A percentile compares a stretch with the other conserved stretches of the same genome.
phyloP scores from a whole-genome alignment of 352 stramenopile species.

The Pythium apleroticum region DNA sequence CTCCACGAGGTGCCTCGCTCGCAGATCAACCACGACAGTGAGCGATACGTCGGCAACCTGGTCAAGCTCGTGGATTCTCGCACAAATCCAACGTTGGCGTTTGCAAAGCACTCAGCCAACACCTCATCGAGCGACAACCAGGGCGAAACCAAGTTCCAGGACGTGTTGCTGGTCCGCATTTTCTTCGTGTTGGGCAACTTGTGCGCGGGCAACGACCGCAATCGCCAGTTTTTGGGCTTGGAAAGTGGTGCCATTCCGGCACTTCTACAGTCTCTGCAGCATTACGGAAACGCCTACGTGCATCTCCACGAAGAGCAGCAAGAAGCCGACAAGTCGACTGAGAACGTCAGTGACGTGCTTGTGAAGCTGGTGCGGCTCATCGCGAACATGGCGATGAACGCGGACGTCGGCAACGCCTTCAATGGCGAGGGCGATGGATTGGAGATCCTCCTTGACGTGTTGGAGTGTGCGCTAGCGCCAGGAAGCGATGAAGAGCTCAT shows the following conservation, averaged over 20 bases:
- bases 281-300: conserved; percentile 45
- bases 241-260: conserved; percentile 32
- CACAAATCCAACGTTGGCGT: conserved; percentile 39
- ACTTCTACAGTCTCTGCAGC: conserved; percentile 46
- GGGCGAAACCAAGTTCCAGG: conserved; percentile 40
- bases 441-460: conserved; percentile 39
- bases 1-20: conserved; percentile 67
- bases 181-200: conserved; percentile 87
- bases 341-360: conserved; percentile 48
- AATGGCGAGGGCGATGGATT: conserved; percentile 37
- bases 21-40: conserved; percentile 57
- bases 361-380: conserved; percentile 82
- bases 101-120: conserved; percentile 1
- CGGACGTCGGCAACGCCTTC: conserved; percentile 46
- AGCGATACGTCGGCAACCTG: conserved; percentile 41
- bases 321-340: background rate
- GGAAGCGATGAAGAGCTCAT: conserved; percentile 76
- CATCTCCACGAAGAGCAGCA: conserved; percentile 1
- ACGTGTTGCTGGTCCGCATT: conserved; percentile 66
- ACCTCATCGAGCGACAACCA: conserved; percentile 28
- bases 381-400: conserved; percentile 84
- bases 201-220: conserved; percentile 83
- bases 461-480: conserved; percentile 35
- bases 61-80: conserved; percentile 44
- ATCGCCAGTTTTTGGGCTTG: conserved; percentile 46